These are phyloP conservation scores for Chrysanthemum lavandulifolium DNA, from an alignment of 129 eudicot genomes.

Conservation along the genomic window DNA sequence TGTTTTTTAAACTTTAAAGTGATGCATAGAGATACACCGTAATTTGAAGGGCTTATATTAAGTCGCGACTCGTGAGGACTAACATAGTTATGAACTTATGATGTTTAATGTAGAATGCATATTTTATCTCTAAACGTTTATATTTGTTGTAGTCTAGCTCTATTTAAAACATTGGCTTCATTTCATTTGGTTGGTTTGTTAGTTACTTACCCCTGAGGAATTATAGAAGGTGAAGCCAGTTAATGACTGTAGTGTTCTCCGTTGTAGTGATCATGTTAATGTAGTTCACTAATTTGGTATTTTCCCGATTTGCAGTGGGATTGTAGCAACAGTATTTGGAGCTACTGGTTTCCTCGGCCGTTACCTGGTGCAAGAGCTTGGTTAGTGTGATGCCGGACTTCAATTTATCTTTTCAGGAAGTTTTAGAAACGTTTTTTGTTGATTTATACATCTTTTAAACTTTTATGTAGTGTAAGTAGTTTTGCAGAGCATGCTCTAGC, in stretches of 20 bases:
- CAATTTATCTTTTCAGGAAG: not conserved
- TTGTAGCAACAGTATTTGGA: slow-evolving; percentile 93
- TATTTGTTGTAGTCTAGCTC: slow-evolving; percentile 6
- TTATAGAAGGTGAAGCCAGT: not conserved
- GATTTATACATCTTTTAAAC: not conserved
- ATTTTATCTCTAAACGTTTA: not conserved
- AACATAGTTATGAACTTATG: no score
- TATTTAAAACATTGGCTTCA: not conserved
- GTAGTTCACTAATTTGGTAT: not conserved
- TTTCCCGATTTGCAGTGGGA: slow-evolving; percentile 61
- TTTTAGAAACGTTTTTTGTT: slow-evolving; percentile 6
- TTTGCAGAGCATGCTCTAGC: slow-evolving; percentile 2
- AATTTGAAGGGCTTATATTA: not conserved
- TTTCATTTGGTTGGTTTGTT: not conserved
- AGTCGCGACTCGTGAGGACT: not conserved
- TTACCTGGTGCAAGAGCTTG: slow-evolving; percentile 93
- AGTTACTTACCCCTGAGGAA: not conserved
- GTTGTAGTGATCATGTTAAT: slow-evolving; percentile 8
- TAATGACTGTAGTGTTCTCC: slow-evolving; percentile 5
- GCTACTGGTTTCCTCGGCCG: slow-evolving; percentile 98
- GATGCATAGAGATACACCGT: not conserved
- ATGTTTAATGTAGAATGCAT: slow-evolving; percentile 7
- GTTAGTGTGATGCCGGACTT: slow-evolving; percentile 39
- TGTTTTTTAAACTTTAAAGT: not conserved
- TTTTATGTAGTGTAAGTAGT: not conserved